Evolutionary conservation across 31 red algal species (phyloP), one percentile per base, ranked within the genome.

Genomic region (Bonnemaisonia californica): DNA sequence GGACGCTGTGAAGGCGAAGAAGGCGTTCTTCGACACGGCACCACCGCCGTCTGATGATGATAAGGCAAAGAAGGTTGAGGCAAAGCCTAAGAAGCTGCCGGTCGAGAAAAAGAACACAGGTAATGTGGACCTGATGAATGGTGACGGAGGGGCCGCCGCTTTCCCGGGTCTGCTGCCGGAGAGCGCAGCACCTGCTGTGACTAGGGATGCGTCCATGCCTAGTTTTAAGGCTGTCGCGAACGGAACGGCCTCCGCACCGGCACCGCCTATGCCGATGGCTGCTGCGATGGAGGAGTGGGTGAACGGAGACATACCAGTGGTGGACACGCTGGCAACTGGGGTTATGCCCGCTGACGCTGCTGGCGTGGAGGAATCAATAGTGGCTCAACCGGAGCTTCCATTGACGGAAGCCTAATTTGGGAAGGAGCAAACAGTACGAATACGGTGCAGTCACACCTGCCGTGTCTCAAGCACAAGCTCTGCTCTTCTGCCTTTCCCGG

Each of bases 21-120:
- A 73, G 54, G 72, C 75, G 4, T 97, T 85, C 62, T 97, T 86
- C 78, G 83, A 97, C 48, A 92, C 72, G 3, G 84, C 83, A 23
- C 87, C 93, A 13, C 70, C 83, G 31, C 90, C 90, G 28, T 71
- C 90, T 22, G 77, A 78, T 30, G 83, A 88, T 55, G 84, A 87
- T n/a, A 87, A 87, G 66, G 80, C 78, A 9, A 60, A 87, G 81
- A 48, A 58, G 77, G 67, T n/a, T 21, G 70, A 41, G 22, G 26
- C 32, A 3, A 76, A 67, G 16, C 11, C 71, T 2, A 58, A 75
- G 58, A 61, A 74, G 70, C 21, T 19, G 8, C 7, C 62, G 24
- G 54, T 8, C 31, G 60, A 69, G 54, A 70, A 71, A 66, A 40
- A 42, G 54, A 72, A 76, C n/a, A 48, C 57, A 1, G 64, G 65